Conservation (phyloP, 495 filamentous ascomycete genomes). For the Aspergillus coremiiformis region DNA sequence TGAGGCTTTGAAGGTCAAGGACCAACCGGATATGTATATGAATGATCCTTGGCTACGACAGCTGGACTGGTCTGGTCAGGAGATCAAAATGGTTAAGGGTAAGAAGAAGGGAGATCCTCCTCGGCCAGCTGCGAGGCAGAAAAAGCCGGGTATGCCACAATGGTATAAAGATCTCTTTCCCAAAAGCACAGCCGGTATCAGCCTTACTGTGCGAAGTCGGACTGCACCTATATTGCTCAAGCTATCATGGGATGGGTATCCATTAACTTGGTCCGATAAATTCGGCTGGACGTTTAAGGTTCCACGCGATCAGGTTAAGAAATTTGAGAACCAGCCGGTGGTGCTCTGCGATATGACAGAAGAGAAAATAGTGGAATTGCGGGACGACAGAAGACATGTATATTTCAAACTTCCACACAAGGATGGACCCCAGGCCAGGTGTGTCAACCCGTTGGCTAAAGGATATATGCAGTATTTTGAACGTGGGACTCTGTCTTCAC, state of each 20-base stretch:
- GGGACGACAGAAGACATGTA: slow-evolving; percentile 54
- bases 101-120: slow-evolving; percentile 78
- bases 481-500: slow-evolving; percentile 74
- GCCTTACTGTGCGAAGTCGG: slow-evolving; percentile 77
- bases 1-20: slow-evolving; percentile 67
- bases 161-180: slow-evolving; percentile 93
- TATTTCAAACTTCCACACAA: slow-evolving; percentile 98
- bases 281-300: slow-evolving; percentile 90
- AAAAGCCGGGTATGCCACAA: slow-evolving; percentile 86
- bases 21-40: slow-evolving; percentile 53
- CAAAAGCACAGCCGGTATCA: slow-evolving; percentile 55
- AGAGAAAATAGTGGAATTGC: slow-evolving; percentile 55
- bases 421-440: slow-evolving; percentile 80
- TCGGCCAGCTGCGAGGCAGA: slow-evolving; percentile 73
- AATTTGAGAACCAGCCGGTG: slow-evolving; percentile 64
- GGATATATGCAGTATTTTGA: slow-evolving; percentile 87
- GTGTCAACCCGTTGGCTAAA: slow-evolving; percentile 81
- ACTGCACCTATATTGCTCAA: slow-evolving; percentile 81
- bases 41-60: slow-evolving; percentile 87
- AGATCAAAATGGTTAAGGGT: slow-evolving; percentile 81
- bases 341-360: slow-evolving; percentile 67
- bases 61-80: slow-evolving; percentile 91
- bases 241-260: slow-evolving; percentile 81
- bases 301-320: slow-evolving; percentile 49
- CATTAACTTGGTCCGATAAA: slow-evolving; percentile 86